phyloP scores from a whole-genome alignment of 2,329 filamentous ascomycete species.

The Arthroderma sp. region DNA sequence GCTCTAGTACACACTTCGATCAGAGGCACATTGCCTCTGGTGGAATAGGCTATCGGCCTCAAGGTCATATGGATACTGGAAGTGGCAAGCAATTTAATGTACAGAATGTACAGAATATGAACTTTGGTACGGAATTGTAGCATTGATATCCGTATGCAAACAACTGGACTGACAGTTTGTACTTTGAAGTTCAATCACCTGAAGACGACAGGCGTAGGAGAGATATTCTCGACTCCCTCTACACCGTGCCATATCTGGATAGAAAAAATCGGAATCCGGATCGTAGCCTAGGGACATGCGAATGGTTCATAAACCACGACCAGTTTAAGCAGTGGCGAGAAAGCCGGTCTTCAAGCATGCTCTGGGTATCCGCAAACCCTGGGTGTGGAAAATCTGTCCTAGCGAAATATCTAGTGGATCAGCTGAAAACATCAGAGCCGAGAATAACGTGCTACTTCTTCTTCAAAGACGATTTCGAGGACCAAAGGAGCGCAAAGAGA shows the following conservation, averaged over 20 bases:
- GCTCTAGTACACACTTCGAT: too few species aligned
- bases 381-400: slow-evolving; percentile 36
- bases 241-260: slow-evolving; percentile 8
- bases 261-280: slow-evolving; percentile 11
- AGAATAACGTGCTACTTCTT: slow-evolving; percentile 31
- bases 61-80: too few species aligned
- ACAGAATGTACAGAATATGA: too few species aligned
- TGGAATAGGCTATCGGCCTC: too few species aligned
- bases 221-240: neutral
- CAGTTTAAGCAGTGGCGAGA: slow-evolving; percentile 11
- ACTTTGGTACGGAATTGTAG: too few species aligned
- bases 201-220: too few species aligned
- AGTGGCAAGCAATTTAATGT: too few species aligned
- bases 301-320: slow-evolving; percentile 12
- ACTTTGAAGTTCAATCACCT: too few species aligned
- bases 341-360: slow-evolving; percentile 12
- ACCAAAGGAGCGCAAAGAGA: slow-evolving; percentile 18
- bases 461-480: slow-evolving; percentile 31
- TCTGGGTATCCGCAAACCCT: slow-evolving; percentile 32
- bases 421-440: slow-evolving; percentile 10
- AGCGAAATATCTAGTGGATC: slow-evolving; percentile 24
- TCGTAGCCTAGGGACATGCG: slow-evolving; percentile 10
- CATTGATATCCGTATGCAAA: too few species aligned
- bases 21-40: too few species aligned
- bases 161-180: too few species aligned